Evolutionary conservation across 345 rosid genomes (phyloP), one percentile per base, ranked within the genome.

Genomic region (Melaleuca quinquenervia): DNA sequence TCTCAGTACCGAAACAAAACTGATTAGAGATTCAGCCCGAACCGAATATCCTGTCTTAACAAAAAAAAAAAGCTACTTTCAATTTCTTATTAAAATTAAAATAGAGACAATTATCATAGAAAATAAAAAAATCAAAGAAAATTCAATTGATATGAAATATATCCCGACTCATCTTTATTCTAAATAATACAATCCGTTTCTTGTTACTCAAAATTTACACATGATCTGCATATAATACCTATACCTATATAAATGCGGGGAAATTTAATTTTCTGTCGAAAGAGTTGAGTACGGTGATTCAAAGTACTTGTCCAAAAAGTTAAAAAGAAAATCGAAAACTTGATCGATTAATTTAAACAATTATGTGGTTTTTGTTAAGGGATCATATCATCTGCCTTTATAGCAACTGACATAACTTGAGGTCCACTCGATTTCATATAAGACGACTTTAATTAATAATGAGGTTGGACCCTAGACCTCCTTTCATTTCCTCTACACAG

Each of bases 181-280:
- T 16, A 0, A 64, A 60, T 8, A 0, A 8, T 8, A 7, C 5
- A 2, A 29, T 27, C 20, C 0, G 0, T 29, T 14, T 62, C 15
- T 29, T 3, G 14, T 62, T 41, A 0, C 21, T 7, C 5, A 0
- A 0, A 0, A 0, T 29, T 1, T 20, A 29, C 75, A 3, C 41
- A 15, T 15, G 1, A 3, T 29, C 13, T 5, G 0, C 29, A 1
- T 3, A 29, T 1, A 29, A 1, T 32, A 32, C 60, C 1, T 14
- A 41, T 13, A 2, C 7, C 0, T 26, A 11, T 56, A 0, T 26
- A 56, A 26, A 56, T 56, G 6, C 29, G 26, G 26, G 26, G 15
- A 56, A 56, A 56, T 41, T 41, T 41, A 4, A 41, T 41, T 41
- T 41, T 41, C 41, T 4, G 4, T 41, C 41, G 4, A 41, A 41